These are phyloP conservation scores for Teratosphaeria gauchensis DNA, from an alignment of 2,329 filamentous ascomycete genomes.

Conservation along the genomic window DNA sequence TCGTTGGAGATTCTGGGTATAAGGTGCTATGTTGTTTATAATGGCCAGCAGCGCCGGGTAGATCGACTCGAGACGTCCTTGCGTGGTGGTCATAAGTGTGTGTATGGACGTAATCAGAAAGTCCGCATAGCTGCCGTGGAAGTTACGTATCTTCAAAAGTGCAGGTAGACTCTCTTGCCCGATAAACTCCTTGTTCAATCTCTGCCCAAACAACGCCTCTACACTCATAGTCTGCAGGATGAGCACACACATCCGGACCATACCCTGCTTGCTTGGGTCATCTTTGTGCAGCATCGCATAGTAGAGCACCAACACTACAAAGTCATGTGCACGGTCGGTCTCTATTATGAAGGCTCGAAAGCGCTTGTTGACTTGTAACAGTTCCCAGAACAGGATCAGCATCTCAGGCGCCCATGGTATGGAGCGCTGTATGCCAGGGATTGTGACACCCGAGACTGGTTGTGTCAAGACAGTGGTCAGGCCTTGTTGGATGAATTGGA, in stretches of 20 bases:
- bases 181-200: constrained; percentile 80
- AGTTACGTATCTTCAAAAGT: constrained; percentile 71
- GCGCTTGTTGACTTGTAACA: constrained; percentile 92
- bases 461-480: constrained; percentile 60
- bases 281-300: constrained; percentile 85
- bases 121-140: constrained; percentile 84
- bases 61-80: constrained; percentile 80
- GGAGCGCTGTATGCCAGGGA: constrained; percentile 77
- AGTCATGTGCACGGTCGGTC: constrained; percentile 85
- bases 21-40: constrained; percentile 84
- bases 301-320: constrained; percentile 80
- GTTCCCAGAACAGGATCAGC: constrained; percentile 96
- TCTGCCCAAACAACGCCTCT: constrained; percentile 80
- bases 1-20: constrained; percentile 66
- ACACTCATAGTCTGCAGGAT: constrained; percentile 89
- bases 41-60: constrained; percentile 88
- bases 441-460: constrained; percentile 63
- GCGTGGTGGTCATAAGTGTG: constrained; percentile 79
- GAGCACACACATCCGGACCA: constrained; percentile 97
- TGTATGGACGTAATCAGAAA: constrained; percentile 92
- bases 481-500: constrained; percentile 65
- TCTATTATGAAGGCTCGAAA: constrained; percentile 97
- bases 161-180: constrained; percentile 78
- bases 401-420: constrained; percentile 88
- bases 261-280: constrained; percentile 78